Evolutionary conservation across 1,284 basidiomycete species (phyloP).

Genomic region (Apiotrichum montevideense): DNA sequence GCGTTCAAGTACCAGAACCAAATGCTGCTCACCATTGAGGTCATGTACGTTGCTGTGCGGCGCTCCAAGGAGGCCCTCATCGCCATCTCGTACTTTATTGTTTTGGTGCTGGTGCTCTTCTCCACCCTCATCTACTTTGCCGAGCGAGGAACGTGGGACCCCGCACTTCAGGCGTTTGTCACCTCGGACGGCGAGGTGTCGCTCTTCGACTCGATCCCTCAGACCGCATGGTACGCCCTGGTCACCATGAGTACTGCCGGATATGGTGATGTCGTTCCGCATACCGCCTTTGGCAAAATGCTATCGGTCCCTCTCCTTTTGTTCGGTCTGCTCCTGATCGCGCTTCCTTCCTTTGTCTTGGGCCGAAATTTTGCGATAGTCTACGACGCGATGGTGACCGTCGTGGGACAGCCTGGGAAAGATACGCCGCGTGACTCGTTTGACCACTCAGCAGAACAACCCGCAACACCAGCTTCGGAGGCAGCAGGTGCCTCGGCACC

Average conservation of each 20-base stretch:
- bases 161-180: conserved; percentile 66
- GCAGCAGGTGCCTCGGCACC: background rate
- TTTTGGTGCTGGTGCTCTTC: conserved; percentile 76
- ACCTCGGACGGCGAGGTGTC: conserved; percentile 67
- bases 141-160: conserved; percentile 80
- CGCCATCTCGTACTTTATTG: conserved; percentile 80
- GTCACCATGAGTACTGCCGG: conserved; percentile 49
- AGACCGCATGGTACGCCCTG: conserved; percentile 62
- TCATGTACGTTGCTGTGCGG: conserved; percentile 82
- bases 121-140: conserved; percentile 81
- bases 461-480: too few species aligned
- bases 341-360: conserved; percentile 78
- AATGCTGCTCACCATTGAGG: conserved; percentile 77
- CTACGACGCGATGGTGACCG: conserved; percentile 62
- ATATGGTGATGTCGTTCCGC: conserved; percentile 75
- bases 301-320: conserved; percentile 75
- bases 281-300: conserved; percentile 71
- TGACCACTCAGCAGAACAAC: background rate
- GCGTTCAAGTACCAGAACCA: conserved; percentile 64
- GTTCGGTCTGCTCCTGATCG: conserved; percentile 77
- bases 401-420: conserved; percentile 1
- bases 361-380: conserved; percentile 81
- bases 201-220: conserved; percentile 63
- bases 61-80: conserved; percentile 77
- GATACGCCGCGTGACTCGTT: background rate